Evolutionary conservation across 2,329 filamentous ascomycete genomes (phyloP).

Genomic region (Geosmithia flava): DNA sequence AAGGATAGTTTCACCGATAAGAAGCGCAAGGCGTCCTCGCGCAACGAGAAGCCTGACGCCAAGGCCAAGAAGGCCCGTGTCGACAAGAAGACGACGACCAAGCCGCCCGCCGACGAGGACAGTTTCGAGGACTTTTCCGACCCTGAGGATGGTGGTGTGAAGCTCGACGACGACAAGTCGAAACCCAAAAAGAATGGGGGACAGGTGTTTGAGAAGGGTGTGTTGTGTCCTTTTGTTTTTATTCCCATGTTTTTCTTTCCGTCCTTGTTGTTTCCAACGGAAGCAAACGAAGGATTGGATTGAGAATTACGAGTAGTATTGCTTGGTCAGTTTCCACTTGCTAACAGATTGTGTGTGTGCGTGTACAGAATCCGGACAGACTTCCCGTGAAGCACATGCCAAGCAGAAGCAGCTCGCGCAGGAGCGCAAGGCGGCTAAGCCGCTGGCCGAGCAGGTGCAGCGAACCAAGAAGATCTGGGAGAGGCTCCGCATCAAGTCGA

Average conservation of each 20-base stretch:
- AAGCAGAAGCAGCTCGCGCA: slow-evolving; percentile 83
- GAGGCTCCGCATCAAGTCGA: slow-evolving; percentile 79
- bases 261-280: slow-evolving; percentile 1
- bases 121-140: slow-evolving; percentile 33
- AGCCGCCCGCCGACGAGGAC: slow-evolving; percentile 22
- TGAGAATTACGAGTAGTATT: too few species aligned
- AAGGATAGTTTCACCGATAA: slow-evolving; percentile 32
- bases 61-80: slow-evolving; percentile 17
- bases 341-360: background rate
- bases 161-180: slow-evolving; percentile 23
- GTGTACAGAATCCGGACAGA: slow-evolving; percentile 32
- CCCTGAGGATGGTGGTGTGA: slow-evolving; percentile 39
- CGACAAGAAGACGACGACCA: slow-evolving; percentile 13
- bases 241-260: too few species aligned
- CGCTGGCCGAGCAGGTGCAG: slow-evolving; percentile 77
- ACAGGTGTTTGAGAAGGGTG: slow-evolving; percentile 29
- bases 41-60: slow-evolving; percentile 28
- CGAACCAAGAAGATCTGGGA: slow-evolving; percentile 98
- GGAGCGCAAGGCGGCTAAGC: slow-evolving; percentile 87
- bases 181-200: slow-evolving; percentile 13
- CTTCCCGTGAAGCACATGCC: slow-evolving; percentile 74
- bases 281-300: too few species aligned
- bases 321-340: too few species aligned
- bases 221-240: slow-evolving; percentile 10
- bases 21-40: slow-evolving; percentile 43